These are phyloP conservation scores for Magnusiomyces fungicola DNA, from an alignment of 1,139 yeast genomes.

Conservation along the genomic window DNA sequence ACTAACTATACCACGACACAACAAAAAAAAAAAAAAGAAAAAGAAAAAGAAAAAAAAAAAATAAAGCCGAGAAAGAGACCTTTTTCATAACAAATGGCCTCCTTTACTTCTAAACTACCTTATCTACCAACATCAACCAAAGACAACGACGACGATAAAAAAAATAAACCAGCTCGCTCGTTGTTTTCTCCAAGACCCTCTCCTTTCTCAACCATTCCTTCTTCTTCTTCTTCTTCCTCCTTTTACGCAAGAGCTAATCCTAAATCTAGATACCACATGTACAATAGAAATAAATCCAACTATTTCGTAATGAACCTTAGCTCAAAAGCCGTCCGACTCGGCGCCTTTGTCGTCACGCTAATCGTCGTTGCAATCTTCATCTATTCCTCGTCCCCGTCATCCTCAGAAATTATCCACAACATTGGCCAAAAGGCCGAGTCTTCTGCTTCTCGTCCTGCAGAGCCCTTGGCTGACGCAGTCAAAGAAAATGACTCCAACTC, in stretches of 20 bases:
- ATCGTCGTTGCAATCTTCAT: background rate
- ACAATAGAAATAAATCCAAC: background rate
- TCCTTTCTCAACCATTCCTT: background rate
- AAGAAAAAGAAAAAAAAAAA: too few relatives aligned
- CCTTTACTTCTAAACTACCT: too few relatives aligned
- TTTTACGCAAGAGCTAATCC: background rate
- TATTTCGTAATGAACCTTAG: background rate
- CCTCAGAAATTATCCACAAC: background rate
- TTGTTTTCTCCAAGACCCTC: background rate
- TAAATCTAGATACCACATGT: background rate
- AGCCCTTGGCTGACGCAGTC: background rate
- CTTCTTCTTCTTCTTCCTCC: background rate
- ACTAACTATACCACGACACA: too few relatives aligned
- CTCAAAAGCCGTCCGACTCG: background rate
- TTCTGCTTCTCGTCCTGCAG: background rate
- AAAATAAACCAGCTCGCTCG: background rate
- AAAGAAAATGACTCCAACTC: conserved; percentile 10
- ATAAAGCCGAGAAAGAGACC: too few relatives aligned
- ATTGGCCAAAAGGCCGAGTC: background rate
- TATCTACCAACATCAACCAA: too few relatives aligned
- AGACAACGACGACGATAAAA: too few relatives aligned
- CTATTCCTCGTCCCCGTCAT: background rate
- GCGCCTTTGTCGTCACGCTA: background rate
- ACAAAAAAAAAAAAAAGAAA: too few relatives aligned
- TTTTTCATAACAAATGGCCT: too few relatives aligned